Evolutionary conservation across 176 grass and related monocot genomes (phyloP).

Genomic region (Oryza nivara): DNA sequence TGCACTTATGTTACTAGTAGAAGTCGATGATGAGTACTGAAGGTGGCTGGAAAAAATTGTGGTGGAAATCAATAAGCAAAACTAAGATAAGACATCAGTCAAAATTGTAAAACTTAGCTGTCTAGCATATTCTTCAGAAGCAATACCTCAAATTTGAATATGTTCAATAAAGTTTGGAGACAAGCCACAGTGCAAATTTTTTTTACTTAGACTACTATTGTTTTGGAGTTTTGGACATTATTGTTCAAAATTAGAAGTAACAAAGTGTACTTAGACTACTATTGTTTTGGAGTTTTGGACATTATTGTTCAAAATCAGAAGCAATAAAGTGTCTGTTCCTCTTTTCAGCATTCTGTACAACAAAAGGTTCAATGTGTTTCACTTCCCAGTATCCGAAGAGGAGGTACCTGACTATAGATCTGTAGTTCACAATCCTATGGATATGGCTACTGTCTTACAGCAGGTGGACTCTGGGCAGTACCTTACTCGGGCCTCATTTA

Average conservation of each 20-base stretch:
- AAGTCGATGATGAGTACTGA: neutral
- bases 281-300: conserved; percentile 18
- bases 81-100: neutral
- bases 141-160: neutral
- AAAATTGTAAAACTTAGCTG: neutral
- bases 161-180: conserved; percentile 14
- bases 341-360: conserved; percentile 85
- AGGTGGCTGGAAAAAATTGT: neutral
- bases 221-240: conserved; percentile 5
- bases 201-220: neutral
- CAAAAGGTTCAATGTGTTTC: conserved; percentile 89
- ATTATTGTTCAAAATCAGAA: conserved; percentile 26
- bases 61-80: neutral
- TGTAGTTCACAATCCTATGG: conserved; percentile 91
- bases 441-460: conserved; percentile 94
- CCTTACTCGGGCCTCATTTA: conserved; percentile 60
- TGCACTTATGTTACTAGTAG: neutral
- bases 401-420: conserved; percentile 88
- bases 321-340: conserved; percentile 43
- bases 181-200: neutral
- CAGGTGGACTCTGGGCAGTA: conserved; percentile 85
- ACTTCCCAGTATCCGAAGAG: conserved; percentile 90
- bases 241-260: conserved; percentile 41
- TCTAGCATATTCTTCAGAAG: neutral
- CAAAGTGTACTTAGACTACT: conserved; percentile 16